Conservation (phyloP, 257 asterid species). For the Lycium barbarum region DNA sequence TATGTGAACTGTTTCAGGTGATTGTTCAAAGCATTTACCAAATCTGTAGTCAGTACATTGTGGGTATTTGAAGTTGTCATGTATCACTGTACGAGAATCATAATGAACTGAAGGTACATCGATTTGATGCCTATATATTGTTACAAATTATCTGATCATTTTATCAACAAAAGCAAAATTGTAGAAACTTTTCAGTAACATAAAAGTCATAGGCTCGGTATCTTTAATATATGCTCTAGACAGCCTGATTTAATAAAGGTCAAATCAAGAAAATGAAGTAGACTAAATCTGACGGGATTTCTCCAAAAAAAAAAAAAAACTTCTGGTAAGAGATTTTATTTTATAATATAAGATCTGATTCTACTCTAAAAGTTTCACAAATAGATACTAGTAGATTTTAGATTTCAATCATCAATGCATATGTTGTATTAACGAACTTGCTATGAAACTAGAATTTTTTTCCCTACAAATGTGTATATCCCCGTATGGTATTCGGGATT, state of each 20-base stretch:
- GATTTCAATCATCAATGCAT: background rate
- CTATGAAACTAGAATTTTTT: too few relatives aligned
- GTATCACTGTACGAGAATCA: background rate
- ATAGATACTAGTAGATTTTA: background rate
- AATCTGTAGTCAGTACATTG: background rate
- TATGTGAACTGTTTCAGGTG: background rate
- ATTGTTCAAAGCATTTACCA: background rate
- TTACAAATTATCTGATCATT: background rate
- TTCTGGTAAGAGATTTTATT: background rate
- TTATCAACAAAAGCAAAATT: too few relatives aligned
- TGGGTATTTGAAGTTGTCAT: background rate
- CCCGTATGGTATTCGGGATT: too few relatives aligned
- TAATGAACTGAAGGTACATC: background rate
- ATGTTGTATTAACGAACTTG: too few relatives aligned
- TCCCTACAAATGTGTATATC: too few relatives aligned
- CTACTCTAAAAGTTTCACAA: conserved; percentile 8
- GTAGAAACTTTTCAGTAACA: too few relatives aligned
- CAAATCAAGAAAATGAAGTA: background rate
- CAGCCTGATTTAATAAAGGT: background rate
- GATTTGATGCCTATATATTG: background rate
- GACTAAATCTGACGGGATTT: background rate
- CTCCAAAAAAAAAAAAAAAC: background rate
- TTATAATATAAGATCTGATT: conserved; percentile 2
- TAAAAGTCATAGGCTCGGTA: too few relatives aligned
- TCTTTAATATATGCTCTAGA: too few relatives aligned